Base-by-base conservation (phyloP, 2,329 filamentous ascomycete species). In the Pestalotiopsis sp. region DNA sequence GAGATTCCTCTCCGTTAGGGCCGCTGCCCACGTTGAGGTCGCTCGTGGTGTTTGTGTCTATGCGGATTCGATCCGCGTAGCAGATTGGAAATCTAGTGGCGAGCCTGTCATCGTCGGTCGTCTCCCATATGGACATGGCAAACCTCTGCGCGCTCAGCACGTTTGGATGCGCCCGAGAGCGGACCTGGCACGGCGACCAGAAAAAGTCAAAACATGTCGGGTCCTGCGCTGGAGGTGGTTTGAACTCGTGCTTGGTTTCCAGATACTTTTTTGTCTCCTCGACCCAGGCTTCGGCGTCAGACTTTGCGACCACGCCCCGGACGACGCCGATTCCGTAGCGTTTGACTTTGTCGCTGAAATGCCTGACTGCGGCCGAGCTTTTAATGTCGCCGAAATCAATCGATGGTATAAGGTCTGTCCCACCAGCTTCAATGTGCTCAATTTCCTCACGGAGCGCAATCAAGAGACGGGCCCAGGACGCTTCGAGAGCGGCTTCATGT, bases 201-300 rank as follows among this genome's bases (percentile, higher is more conserved):
- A 92, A 93, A 74, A 92, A 87, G 78, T 93, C 91, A 79, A 90
- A 92, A 65, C 92, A 92, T 1, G 90, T 89, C 4, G 91, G 91
- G 56, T 90, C 88, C 72, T 89, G 86, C 0, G 85, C 82, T 0
- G 86, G 86, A 36, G 90, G 90, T 62, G 85, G 86, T 77, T 83
- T 85, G 73, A 83, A 83, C 69, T 82, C 78, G 70, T 82, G 79
- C 73, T 82, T 80, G 23, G 83, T 84, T 65, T 83, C 80, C 58
- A 90, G 84, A 75, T 93, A 92, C 57, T 85, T 82, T 71, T 87
- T 83, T 12, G 89, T 87, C 73, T 89, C 85, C 61, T 84, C 82
- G 73, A 92, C 90, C 77, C 87, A 87, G 31, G 80, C 80, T 68
- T 88, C 82, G 12, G 89, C 89, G 73, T 89, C 85, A 4, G 80